These are phyloP conservation scores for Thoreauomyces humboldtii DNA, from an alignment of 192 early-diverging fungal species.

Conservation along the genomic window DNA sequence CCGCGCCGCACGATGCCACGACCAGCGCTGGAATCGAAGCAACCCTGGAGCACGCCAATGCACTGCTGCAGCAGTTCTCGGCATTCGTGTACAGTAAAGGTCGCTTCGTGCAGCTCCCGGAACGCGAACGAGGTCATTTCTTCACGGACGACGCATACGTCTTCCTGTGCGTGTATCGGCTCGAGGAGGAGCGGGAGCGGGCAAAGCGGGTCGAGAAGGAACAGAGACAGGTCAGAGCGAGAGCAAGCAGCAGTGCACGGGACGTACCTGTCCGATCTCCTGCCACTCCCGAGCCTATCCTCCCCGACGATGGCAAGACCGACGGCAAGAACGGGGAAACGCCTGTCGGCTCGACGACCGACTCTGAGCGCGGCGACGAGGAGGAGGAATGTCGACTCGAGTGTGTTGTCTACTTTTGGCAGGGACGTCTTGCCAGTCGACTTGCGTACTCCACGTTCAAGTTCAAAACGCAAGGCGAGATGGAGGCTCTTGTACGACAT, in stretches of 20 bases:
- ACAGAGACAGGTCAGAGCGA: slow-evolving; percentile 1
- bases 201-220: slow-evolving; percentile 18
- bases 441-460: slow-evolving; percentile 49
- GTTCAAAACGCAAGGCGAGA: slow-evolving; percentile 45
- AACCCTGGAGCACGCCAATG: slow-evolving; percentile 34
- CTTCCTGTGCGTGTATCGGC: slow-evolving; percentile 51
- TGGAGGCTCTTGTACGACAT: slow-evolving; percentile 42
- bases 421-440: slow-evolving; percentile 31
- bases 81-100: slow-evolving; percentile 44
- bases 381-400: slow-evolving; percentile 27
- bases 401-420: slow-evolving; percentile 60
- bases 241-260: not conserved
- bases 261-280: no score
- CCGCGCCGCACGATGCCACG: slow-evolving; percentile 17
- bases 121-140: slow-evolving; percentile 43
- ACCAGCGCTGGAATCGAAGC: slow-evolving; percentile 14
- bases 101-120: slow-evolving; percentile 42
- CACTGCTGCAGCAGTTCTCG: slow-evolving; percentile 28
- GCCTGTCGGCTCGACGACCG: not conserved
- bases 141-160: slow-evolving; percentile 49
- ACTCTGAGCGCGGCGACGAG: not conserved
- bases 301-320: no score
- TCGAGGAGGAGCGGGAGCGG: slow-evolving; percentile 29
- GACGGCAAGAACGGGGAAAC: no score
- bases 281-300: no score